Evolutionary conservation across 257 asterid species (phyloP).

Genomic region (Cinchona pubescens): DNA sequence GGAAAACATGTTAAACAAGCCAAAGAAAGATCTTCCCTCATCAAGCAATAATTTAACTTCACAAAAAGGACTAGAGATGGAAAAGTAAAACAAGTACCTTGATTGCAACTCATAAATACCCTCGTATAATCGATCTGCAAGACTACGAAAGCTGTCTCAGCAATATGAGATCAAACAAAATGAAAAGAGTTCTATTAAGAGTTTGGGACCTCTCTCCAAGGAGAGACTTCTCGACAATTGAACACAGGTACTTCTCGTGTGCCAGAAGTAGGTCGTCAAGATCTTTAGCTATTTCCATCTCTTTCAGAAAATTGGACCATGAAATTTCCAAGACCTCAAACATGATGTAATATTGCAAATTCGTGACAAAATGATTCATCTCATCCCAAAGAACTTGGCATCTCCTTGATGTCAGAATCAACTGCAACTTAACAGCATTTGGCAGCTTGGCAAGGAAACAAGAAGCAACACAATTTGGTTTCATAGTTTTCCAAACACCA

Average conservation of each 20-base stretch:
- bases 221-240: slow-evolving; percentile 92
- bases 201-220: slow-evolving; percentile 84
- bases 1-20: slow-evolving; percentile 21
- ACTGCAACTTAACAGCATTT: slow-evolving; percentile 64
- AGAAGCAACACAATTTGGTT: slow-evolving; percentile 90
- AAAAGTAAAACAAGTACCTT: slow-evolving; percentile 50
- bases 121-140: slow-evolving; percentile 89
- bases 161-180: slow-evolving; percentile 79
- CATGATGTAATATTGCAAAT: slow-evolving; percentile 96
- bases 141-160: slow-evolving; percentile 83
- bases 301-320: slow-evolving; percentile 84
- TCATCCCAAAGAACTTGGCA: slow-evolving; percentile 99
- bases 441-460: slow-evolving; percentile 72
- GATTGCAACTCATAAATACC: slow-evolving; percentile 89
- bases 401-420: slow-evolving; percentile 80
- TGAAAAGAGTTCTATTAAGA: slow-evolving; percentile 70
- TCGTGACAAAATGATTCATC: slow-evolving; percentile 95
- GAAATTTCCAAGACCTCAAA: slow-evolving; percentile 95
- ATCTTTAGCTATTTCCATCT: slow-evolving; percentile 88
- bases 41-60: slow-evolving; percentile 20
- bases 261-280: slow-evolving; percentile 89
- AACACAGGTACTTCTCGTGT: slow-evolving; percentile 78
- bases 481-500: slow-evolving; percentile 95
- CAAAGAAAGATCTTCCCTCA: slow-evolving; percentile 9
- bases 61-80: slow-evolving; percentile 35